Conservation (phyloP, 2,329 filamentous ascomycete genomes). For the Tricladium varicosporioides region DNA sequence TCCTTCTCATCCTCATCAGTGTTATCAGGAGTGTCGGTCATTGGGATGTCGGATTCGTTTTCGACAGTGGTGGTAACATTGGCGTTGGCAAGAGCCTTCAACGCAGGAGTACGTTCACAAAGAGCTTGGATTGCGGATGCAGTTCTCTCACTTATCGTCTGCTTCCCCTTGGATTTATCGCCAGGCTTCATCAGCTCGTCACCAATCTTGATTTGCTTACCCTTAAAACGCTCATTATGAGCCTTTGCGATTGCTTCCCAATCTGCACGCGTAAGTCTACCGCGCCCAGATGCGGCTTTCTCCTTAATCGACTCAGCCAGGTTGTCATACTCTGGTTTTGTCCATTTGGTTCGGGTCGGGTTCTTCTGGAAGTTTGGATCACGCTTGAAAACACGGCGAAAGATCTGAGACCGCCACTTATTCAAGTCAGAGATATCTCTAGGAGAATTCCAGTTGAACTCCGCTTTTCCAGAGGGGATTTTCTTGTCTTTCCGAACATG, state of each 20-base stretch:
- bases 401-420: slow-evolving; percentile 7
- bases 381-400: slow-evolving; percentile 6
- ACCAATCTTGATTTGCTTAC: neutral
- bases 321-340: neutral
- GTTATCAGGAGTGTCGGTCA: neutral
- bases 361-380: slow-evolving; percentile 6
- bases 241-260: neutral
- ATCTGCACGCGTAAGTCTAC: neutral
- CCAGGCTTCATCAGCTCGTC: neutral
- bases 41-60: neutral
- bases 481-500: slow-evolving; percentile 14
- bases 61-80: neutral
- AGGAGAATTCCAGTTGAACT: slow-evolving; percentile 2
- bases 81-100: neutral
- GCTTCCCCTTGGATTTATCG: neutral
- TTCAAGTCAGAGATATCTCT: slow-evolving; percentile 8
- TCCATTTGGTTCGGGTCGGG: neutral
- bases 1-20: neutral
- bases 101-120: neutral
- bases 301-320: neutral
- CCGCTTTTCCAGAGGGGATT: neutral
- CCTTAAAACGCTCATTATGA: neutral
- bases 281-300: neutral
- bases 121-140: neutral
- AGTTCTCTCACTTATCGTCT: neutral